phyloP scores from a whole-genome alignment of 768 basidiomycete genomes.

The Cyathus striatus region DNA sequence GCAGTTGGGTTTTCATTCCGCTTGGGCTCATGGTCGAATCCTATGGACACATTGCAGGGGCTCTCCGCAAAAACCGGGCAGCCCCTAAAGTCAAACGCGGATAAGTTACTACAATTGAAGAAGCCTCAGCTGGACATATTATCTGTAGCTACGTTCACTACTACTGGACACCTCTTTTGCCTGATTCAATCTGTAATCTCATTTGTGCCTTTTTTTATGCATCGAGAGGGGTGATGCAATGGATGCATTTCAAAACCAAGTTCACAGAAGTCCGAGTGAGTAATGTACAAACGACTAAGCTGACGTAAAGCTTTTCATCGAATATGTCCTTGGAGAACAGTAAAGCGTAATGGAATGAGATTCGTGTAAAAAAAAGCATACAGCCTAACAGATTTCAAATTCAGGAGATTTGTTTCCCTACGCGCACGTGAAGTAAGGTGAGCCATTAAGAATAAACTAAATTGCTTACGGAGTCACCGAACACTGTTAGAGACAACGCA shows the following conservation, averaged over 20 bases:
- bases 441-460: not conserved
- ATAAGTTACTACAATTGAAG: constrained; percentile 9
- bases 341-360: not conserved
- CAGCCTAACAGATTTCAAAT: constrained; percentile 10
- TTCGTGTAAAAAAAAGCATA: not conserved
- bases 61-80: constrained; percentile 42
- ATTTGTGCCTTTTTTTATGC: not conserved
- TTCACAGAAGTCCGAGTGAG: not conserved
- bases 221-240: not conserved
- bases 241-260: not conserved
- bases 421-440: not conserved
- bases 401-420: constrained; percentile 23
- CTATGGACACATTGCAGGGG: constrained; percentile 60
- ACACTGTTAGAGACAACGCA: constrained; percentile 12
- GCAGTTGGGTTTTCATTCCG: constrained; percentile 78
- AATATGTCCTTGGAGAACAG: not conserved
- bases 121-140: too few species aligned
- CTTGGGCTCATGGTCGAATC: constrained; percentile 76
- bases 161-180: not conserved
- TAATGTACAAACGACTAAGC: not conserved
- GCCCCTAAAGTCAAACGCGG: constrained; percentile 28
- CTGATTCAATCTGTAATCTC: not conserved
- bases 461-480: constrained; percentile 23
- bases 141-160: too few species aligned
- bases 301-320: not conserved